Evolutionary conservation across 139 green algal genomes (phyloP).

Genomic region (Tetraselmis striata): DNA sequence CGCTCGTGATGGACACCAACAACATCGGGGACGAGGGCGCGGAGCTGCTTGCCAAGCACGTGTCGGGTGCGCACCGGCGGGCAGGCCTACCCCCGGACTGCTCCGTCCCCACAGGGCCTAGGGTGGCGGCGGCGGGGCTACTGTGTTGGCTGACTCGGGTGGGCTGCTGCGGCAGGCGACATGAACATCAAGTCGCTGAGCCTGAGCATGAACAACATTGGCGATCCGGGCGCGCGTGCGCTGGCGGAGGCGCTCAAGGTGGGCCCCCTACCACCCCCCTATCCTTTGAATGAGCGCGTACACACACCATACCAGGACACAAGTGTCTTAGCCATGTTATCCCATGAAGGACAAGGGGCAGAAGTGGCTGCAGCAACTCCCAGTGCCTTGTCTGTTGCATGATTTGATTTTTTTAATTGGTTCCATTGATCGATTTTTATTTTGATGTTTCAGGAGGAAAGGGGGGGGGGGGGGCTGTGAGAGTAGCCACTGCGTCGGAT

Average conservation of each 20-base stretch:
- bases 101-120: too few relatives aligned
- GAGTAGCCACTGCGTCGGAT: too few relatives aligned
- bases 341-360: not conserved
- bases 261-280: slow-evolving; percentile 3
- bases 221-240: slow-evolving; percentile 62
- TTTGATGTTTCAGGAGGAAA: too few relatives aligned
- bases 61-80: slow-evolving; percentile 43
- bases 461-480: slow-evolving; percentile 23
- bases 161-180: too few relatives aligned
- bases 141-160: too few relatives aligned
- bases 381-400: slow-evolving; percentile 2
- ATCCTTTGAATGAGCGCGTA: slow-evolving; percentile 22
- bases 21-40: slow-evolving; percentile 57
- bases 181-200: slow-evolving; percentile 38
- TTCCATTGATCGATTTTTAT: slow-evolving; percentile 27
- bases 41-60: slow-evolving; percentile 45
- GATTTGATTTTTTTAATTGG: not conserved
- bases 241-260: slow-evolving; percentile 87
- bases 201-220: slow-evolving; percentile 60
- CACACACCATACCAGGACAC: slow-evolving; percentile 26
- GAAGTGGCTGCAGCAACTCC: not conserved
- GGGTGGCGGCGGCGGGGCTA: slow-evolving; percentile 21
- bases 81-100: too few relatives aligned
- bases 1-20: slow-evolving; percentile 75
- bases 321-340: not conserved